These are phyloP conservation scores for Colletotrichum echinochloae DNA, from an alignment of 2,329 filamentous ascomycete species.

Conservation along the genomic window DNA sequence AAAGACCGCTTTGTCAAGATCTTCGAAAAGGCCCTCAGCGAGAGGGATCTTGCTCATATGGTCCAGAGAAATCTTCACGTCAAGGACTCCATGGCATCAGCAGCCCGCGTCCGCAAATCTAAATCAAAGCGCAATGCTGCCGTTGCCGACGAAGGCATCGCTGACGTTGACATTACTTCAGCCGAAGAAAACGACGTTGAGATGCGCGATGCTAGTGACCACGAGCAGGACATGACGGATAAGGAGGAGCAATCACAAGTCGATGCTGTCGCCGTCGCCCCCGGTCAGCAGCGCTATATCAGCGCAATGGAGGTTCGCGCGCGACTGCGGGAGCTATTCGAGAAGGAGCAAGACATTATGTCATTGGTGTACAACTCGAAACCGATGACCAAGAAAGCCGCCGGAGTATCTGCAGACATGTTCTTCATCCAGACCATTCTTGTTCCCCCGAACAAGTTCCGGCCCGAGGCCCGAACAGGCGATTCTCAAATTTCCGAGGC, in stretches of 20 bases:
- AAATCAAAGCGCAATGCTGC: slow-evolving; percentile 48
- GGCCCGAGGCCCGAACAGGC: slow-evolving; percentile 86
- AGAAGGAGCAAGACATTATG: slow-evolving; percentile 87
- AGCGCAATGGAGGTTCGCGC: slow-evolving; percentile 86
- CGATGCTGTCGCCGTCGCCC: slow-evolving; percentile 51
- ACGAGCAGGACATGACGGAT: slow-evolving; percentile 60
- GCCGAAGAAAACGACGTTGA: slow-evolving; percentile 58
- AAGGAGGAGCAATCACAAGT: slow-evolving; percentile 47
- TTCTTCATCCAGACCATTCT: slow-evolving; percentile 91
- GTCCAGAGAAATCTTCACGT: slow-evolving; percentile 74
- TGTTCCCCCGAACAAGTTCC: slow-evolving; percentile 91
- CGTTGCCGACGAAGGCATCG: slow-evolving; percentile 76
- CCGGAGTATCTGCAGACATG: slow-evolving; percentile 81
- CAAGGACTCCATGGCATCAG: slow-evolving; percentile 73
- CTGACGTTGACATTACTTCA: slow-evolving; percentile 69
- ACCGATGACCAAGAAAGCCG: slow-evolving; percentile 67
- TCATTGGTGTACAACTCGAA: slow-evolving; percentile 87
- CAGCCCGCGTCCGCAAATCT: slow-evolving; percentile 43
- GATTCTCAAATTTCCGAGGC: slow-evolving; percentile 86
- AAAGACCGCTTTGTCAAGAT: slow-evolving; percentile 95
- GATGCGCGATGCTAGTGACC: slow-evolving; percentile 58
- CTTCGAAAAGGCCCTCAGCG: slow-evolving; percentile 82
- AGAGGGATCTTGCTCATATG: slow-evolving; percentile 84
- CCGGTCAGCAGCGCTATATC: slow-evolving; percentile 76
- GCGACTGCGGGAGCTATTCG: slow-evolving; percentile 82